Conservation (phyloP, 2,329 filamentous ascomycete species). For the Penicillium janthinellum region DNA sequence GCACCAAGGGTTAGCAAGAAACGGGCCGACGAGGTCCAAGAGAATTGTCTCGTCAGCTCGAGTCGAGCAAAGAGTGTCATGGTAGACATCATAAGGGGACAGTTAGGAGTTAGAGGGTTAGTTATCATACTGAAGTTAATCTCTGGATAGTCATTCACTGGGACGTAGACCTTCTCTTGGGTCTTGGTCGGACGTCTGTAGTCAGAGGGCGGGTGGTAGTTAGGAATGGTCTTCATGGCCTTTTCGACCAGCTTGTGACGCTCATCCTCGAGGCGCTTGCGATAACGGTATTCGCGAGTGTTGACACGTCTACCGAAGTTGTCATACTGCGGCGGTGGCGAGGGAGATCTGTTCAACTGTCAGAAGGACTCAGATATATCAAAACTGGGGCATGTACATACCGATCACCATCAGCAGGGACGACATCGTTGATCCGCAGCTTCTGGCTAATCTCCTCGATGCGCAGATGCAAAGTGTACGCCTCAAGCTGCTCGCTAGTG, state of each 20-base stretch:
- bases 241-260: conserved; percentile 98
- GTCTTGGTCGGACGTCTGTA: conserved; percentile 99
- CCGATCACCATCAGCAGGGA: conserved; percentile 94
- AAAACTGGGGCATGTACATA: conserved; percentile 51
- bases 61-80: conserved; percentile 46
- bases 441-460: conserved; percentile 99
- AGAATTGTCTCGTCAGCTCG: conserved; percentile 40
- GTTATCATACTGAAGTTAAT: conserved; percentile 99
- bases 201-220: conserved; percentile 97
- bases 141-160: conserved; percentile 99
- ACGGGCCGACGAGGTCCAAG: conserved; percentile 41
- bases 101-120: conserved; percentile 92
- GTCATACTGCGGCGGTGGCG: conserved; percentile 94
- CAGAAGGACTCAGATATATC: conserved; percentile 16
- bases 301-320: conserved; percentile 99
- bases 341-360: conserved; percentile 72
- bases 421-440: conserved; percentile 97
- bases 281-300: conserved; percentile 96
- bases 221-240: conserved; percentile 99
- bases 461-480: conserved; percentile 91
- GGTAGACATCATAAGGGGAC: conserved; percentile 47
- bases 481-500: conserved; percentile 97
- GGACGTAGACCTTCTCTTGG: conserved; percentile 99
- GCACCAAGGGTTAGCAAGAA: conserved; percentile 47
- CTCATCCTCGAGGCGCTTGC: conserved; percentile 97